A percentile compares a stretch with the other conserved stretches of the same genome.
Conservation (phyloP, 768 basidiomycete species). For the Russula abietina region DNA sequence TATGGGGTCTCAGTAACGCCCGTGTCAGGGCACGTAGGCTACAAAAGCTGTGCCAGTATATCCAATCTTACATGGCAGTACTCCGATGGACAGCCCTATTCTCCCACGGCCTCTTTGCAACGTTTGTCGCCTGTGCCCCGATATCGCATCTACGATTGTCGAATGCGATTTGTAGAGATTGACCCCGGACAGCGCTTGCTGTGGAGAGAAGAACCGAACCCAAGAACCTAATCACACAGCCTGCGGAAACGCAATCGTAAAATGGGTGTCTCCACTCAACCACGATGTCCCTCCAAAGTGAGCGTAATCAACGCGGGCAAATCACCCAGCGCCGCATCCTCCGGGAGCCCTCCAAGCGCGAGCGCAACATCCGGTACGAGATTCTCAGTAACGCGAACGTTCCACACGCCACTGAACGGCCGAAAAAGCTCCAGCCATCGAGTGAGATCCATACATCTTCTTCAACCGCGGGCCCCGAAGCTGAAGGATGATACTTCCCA, state of each 20-base stretch:
- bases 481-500: not conserved
- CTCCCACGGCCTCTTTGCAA: no score
- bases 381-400: not conserved
- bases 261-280: not conserved
- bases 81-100: no score
- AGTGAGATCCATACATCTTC: not conserved
- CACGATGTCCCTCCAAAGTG: not conserved
- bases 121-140: no score
- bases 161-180: no score
- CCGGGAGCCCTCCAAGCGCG: not conserved
- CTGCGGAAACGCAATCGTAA: not conserved
- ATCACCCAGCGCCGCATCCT: not conserved
- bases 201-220: no score
- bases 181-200: no score
- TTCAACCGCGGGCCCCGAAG: not conserved
- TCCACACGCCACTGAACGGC: not conserved
- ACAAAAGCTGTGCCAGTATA: no score
- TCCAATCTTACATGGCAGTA: no score
- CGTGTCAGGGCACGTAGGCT: no score
- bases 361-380: not conserved
- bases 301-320: not conserved
- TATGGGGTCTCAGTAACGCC: no score
- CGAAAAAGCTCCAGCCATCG: conserved; percentile 8
- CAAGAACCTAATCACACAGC: no score
- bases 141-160: no score